Evolutionary conservation across 2,329 filamentous ascomycete species (phyloP).

Genomic region (Aschersonia sp.): DNA sequence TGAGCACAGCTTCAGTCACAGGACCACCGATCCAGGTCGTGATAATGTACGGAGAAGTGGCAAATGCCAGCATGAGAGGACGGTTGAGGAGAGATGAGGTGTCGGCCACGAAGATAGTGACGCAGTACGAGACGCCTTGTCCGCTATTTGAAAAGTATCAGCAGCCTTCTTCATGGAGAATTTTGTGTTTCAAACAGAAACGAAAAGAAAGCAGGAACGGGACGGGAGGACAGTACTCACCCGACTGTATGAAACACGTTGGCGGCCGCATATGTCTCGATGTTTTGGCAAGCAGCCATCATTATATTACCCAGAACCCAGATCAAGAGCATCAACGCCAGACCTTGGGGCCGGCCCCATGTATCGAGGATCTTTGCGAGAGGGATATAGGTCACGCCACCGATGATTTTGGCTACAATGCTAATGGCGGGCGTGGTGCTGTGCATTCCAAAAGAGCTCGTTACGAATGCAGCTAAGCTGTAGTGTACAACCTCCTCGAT

Average conservation of each 20-base stretch:
- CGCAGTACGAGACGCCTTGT: conserved; percentile 25
- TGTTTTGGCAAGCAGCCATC: conserved; percentile 39
- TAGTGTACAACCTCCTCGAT: conserved; percentile 1
- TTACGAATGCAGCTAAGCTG: conserved; percentile 31
- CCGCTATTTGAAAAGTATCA: conserved; percentile 9
- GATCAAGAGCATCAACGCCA: conserved; percentile 27
- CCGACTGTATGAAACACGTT: conserved; percentile 46
- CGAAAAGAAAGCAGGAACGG: neutral
- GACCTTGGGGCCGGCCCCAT: conserved; percentile 51
- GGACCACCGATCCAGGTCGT: conserved; percentile 50
- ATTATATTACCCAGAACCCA: conserved; percentile 32
- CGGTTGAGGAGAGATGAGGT: conserved; percentile 52
- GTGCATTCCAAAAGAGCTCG: conserved; percentile 35
- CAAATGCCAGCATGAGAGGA: conserved; percentile 48
- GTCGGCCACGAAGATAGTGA: conserved; percentile 50
- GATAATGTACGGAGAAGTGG: conserved; percentile 49
- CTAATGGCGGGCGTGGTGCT: conserved; percentile 37
- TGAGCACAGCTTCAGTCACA: conserved; percentile 36
- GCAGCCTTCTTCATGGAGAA: neutral
- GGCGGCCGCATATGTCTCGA: conserved; percentile 26
- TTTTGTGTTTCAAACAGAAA: neutral
- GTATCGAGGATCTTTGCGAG: conserved; percentile 54
- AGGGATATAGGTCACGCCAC: conserved; percentile 48
- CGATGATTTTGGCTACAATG: conserved; percentile 39
- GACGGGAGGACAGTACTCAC: neutral